Conservation (phyloP, 495 filamentous ascomycete species). For the Pyrenopolyporus hunteri region DNA sequence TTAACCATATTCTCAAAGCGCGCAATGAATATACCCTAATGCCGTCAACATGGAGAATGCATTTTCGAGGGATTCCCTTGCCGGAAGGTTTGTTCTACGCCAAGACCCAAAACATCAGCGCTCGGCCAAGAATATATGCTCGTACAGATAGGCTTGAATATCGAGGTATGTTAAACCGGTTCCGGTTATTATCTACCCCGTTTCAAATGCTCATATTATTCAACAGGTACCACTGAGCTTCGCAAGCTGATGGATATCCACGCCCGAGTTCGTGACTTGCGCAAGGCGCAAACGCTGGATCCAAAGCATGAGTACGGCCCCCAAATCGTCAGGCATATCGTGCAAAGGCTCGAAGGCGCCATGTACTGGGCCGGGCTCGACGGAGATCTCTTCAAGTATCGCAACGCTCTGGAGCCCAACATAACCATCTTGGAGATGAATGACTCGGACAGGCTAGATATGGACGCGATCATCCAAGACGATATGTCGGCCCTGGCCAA, state of each 20-base stretch:
- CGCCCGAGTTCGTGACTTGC: constrained; percentile 33
- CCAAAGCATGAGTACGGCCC: background rate
- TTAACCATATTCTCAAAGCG: constrained; percentile 36
- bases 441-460: constrained; percentile 7
- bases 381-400: constrained; percentile 20
- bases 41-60: constrained; percentile 42
- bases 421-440: constrained; percentile 25
- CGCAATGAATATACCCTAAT: constrained; percentile 39
- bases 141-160: constrained; percentile 31
- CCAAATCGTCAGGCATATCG: constrained; percentile 24
- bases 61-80: constrained; percentile 41
- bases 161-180: constrained; percentile 30
- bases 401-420: constrained; percentile 15
- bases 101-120: constrained; percentile 19
- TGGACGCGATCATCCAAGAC: constrained; percentile 24
- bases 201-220: constrained; percentile 10
- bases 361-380: constrained; percentile 36
- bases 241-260: constrained; percentile 39
- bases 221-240: constrained; percentile 33
- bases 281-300: constrained; percentile 3
- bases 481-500: constrained; percentile 22
- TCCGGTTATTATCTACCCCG: too few species aligned
- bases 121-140: constrained; percentile 39
- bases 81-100: constrained; percentile 38
- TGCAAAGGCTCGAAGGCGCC: constrained; percentile 13